Base-by-base conservation (phyloP, 2,329 filamentous ascomycete species). In the Apiospora marii region DNA sequence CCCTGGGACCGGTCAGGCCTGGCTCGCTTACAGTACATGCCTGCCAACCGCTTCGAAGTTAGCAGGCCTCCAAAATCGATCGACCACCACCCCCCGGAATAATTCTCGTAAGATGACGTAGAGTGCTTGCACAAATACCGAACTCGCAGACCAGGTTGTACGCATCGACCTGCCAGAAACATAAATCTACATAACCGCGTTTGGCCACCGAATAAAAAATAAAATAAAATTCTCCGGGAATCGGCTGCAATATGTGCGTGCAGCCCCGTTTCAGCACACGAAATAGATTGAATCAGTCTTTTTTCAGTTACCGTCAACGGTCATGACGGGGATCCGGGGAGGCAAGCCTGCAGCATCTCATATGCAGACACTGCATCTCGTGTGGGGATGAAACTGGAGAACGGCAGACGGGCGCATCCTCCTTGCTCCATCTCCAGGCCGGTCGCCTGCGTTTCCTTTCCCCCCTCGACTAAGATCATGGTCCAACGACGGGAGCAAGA, bases 391-490 rank as follows among this genome's bases (percentile, higher is more conserved):
- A 27, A 14, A 27, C 49, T 24, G 49, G n/a, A 24, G n/a, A 27
- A 19, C 16, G 46, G 7, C 37, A 6, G 46, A 49, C 46, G 46
- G 46, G 22, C 46, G 22, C 53, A 37, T 61, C 53, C 53, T 22
- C 14, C 24, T 13, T 53, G n/a, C 27, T 22, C 27, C 19, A n/a
- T 24, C 48, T 49, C 48, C 51, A 58, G 51, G 22, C 51, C 51
- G 51, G 51, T 8, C 16, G 19, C 4, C 14, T 16, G 13, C 27
- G 3, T 1, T 19, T 34, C 37, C 27, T 1, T 1, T 19, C 22
- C 37, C 53, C 51, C 27, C 53, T 34, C 53, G 53, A 34, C 27
- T 61, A 61, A 61, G 53, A 61, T 34, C 53, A 61, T 61, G 53
- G 30, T 61, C 53, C 53, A 37, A 37, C 53, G 30, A 37, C 53